phyloP scores from a whole-genome alignment of 2,329 filamentous ascomycete genomes.

The Rutstroemia sp. region DNA sequence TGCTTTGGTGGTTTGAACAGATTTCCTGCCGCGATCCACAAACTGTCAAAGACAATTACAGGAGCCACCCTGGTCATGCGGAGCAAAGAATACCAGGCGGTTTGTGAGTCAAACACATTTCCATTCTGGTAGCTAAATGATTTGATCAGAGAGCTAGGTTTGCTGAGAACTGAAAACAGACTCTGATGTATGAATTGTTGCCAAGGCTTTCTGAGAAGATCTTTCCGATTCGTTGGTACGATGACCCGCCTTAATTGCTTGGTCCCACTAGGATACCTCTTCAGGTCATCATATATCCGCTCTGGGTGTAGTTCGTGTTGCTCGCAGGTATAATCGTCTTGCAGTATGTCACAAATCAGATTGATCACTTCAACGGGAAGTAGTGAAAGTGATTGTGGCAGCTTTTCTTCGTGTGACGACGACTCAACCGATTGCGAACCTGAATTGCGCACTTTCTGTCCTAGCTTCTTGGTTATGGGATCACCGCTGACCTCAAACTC shows the following conservation, averaged over 20 bases:
- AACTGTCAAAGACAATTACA: slow-evolving; percentile 52
- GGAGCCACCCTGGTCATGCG: slow-evolving; percentile 50
- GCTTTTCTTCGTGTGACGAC: not conserved
- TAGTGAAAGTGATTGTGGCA: slow-evolving; percentile 50
- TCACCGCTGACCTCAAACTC: not conserved
- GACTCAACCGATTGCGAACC: not conserved
- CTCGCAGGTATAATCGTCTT: slow-evolving; percentile 48
- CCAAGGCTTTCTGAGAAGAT: slow-evolving; percentile 36
- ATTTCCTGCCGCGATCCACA: slow-evolving; percentile 54
- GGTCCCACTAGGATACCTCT: slow-evolving; percentile 6
- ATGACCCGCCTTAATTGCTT: not conserved
- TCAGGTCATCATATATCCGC: slow-evolving; percentile 12
- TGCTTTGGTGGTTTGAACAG: slow-evolving; percentile 47
- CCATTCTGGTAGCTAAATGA: slow-evolving; percentile 48
- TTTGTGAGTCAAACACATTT: slow-evolving; percentile 51
- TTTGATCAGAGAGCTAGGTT: slow-evolving; percentile 44
- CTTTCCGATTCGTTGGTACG: not conserved
- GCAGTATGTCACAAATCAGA: slow-evolving; percentile 52
- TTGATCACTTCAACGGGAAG: slow-evolving; percentile 50
- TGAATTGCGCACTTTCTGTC: not conserved
- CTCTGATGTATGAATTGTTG: slow-evolving; percentile 56
- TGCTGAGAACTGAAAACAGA: slow-evolving; percentile 55
- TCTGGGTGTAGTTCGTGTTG: slow-evolving; percentile 37
- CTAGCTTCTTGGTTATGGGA: too few relatives aligned
- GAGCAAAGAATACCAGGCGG: slow-evolving; percentile 56